Percentiles rank a stretch among this genome's conserved stretches.
phyloP scores from a whole-genome alignment of 768 basidiomycete genomes.

The Phaeotremella fagi region DNA sequence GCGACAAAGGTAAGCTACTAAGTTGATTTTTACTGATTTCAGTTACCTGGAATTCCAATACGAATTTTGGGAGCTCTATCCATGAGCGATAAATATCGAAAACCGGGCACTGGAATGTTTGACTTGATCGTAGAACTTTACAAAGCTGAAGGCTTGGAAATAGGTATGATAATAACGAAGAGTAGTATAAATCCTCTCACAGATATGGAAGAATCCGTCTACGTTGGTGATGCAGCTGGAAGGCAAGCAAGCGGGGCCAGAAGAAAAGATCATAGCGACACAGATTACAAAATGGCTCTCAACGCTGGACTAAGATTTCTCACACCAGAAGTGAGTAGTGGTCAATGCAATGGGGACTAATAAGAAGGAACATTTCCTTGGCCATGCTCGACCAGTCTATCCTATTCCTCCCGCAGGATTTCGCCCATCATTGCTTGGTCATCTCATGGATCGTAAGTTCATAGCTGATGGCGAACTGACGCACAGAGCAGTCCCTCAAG shows the following conservation, averaged over 20 bases:
- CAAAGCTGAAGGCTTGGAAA: conserved; percentile 56
- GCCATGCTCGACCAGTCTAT: conserved; percentile 48
- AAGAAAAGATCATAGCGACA: conserved; percentile 65
- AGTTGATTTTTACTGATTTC: conserved; percentile 45
- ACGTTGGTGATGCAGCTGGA: conserved; percentile 87
- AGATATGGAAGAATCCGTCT: conserved; percentile 69
- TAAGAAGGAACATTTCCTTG: conserved; percentile 72
- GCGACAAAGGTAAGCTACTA: conserved; percentile 51
- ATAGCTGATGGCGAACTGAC: conserved; percentile 1
- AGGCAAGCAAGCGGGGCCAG: conserved; percentile 49
- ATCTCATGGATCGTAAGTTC: conserved; percentile 43
- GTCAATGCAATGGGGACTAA: not conserved
- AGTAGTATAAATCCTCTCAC: not conserved
- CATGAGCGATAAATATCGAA: conserved; percentile 68
- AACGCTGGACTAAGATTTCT: conserved; percentile 69
- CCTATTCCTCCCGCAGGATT: conserved; percentile 64
- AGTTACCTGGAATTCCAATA: conserved; percentile 74
- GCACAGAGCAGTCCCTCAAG: conserved; percentile 43
- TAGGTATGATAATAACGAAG: conserved; percentile 55
- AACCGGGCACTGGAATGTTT: conserved; percentile 88
- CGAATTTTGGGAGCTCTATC: conserved; percentile 64
- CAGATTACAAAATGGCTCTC: conserved; percentile 78
- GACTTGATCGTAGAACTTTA: conserved; percentile 64
- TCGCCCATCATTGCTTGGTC: conserved; percentile 54
- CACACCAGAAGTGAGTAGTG: conserved; percentile 69